A percentile compares a stretch with the other conserved stretches of the same genome.
phyloP scores from a whole-genome alignment of 2,329 filamentous ascomycete species.

The Botrytis porri region DNA sequence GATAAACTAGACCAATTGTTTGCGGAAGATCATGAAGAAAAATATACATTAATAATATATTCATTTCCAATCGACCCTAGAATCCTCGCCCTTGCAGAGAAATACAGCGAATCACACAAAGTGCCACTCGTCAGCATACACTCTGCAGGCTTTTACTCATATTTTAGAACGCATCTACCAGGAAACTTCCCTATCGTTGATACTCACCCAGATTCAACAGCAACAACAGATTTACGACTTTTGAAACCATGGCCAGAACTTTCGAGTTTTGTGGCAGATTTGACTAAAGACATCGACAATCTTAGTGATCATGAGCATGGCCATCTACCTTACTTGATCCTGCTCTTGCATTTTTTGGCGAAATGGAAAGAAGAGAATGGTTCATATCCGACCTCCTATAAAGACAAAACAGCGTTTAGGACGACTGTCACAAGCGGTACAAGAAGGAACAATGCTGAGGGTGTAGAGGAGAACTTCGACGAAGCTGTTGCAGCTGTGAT shows the following conservation, averaged over 20 bases:
- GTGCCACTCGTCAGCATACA: constrained; percentile 80
- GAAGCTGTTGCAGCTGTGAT: constrained; percentile 85
- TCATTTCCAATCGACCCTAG: constrained; percentile 56
- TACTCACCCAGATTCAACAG: constrained; percentile 86
- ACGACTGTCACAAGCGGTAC: constrained; percentile 64
- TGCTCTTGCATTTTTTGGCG: constrained; percentile 79
- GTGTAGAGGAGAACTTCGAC: constrained; percentile 94
- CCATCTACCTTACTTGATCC: constrained; percentile 81
- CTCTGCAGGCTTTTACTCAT: constrained; percentile 88
- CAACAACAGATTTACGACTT: constrained; percentile 80
- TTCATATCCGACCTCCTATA: constrained; percentile 67
- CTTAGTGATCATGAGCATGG: constrained; percentile 81
- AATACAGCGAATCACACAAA: constrained; percentile 51
- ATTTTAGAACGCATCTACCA: constrained; percentile 76
- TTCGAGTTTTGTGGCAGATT: constrained; percentile 58
- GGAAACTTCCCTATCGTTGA: constrained; percentile 89
- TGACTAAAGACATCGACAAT: constrained; percentile 66
- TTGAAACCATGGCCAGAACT: constrained; percentile 85
- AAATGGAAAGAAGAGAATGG: constrained; percentile 76
- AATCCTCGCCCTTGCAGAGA: constrained; percentile 49
- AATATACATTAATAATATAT: constrained; percentile 60
- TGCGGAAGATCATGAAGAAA: constrained; percentile 34
- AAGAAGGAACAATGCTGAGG: constrained; percentile 72
- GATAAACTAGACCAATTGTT: constrained; percentile 31
- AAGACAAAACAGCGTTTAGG: constrained; percentile 82